These are phyloP conservation scores for Pythium rhizo-oryzae DNA, from an alignment of 352 stramenopile species.

Conservation along the genomic window DNA sequence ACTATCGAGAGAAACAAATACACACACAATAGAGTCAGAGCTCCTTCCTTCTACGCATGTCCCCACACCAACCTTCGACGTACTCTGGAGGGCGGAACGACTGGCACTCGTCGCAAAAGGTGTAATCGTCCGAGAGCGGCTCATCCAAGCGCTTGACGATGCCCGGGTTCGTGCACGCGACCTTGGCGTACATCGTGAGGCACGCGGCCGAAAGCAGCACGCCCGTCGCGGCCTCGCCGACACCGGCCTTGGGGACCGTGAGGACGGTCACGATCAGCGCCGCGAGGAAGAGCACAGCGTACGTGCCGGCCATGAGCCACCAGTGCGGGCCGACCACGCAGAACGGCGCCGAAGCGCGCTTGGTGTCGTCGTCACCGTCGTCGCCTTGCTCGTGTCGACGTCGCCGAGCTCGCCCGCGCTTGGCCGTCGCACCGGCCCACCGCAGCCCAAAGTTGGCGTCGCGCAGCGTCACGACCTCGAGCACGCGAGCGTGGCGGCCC, in stretches of 20 bases:
- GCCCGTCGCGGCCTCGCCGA: constrained; percentile 47
- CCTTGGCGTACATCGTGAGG: constrained; percentile 70
- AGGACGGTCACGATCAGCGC: constrained; percentile 50
- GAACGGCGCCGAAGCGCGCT: constrained; percentile 24
- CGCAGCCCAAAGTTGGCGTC: constrained; percentile 58
- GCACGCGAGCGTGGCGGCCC: neutral
- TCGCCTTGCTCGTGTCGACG: constrained; percentile 4
- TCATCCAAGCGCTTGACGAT: constrained; percentile 52
- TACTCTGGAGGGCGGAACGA: constrained; percentile 77
- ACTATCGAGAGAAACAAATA: constrained; percentile 22
- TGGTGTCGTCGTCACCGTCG: neutral
- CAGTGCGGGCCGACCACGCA: constrained; percentile 81
- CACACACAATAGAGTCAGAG: neutral
- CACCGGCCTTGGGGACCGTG: constrained; percentile 47
- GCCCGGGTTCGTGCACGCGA: constrained; percentile 71
- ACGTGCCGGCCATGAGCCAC: constrained; percentile 72
- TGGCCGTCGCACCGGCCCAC: constrained; percentile 30
- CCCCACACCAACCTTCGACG: constrained; percentile 18
- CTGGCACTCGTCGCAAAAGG: constrained; percentile 79
- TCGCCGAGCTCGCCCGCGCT: neutral
- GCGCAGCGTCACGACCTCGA: constrained; percentile 62
- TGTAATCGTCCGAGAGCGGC: constrained; percentile 60
- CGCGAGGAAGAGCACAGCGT: constrained; percentile 49
- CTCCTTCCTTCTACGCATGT: neutral
- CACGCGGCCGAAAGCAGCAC: constrained; percentile 61